These are phyloP conservation scores for Aspergillus egyptiacus DNA, from an alignment of 495 filamentous ascomycete species.

Conservation along the genomic window DNA sequence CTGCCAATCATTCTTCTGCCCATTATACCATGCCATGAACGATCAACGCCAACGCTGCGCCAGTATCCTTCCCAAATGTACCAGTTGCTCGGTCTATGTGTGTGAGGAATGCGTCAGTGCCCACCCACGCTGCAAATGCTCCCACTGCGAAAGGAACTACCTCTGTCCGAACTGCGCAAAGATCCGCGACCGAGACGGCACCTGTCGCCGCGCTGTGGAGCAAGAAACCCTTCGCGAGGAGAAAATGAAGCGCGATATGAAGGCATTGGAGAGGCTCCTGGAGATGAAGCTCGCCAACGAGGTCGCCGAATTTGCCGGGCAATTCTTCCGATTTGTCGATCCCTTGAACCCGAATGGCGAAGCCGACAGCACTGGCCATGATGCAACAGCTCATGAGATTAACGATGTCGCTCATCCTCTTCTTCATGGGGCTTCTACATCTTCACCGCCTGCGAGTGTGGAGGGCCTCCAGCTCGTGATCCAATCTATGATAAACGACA, in stretches of 20 bases:
- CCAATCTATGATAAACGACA: neutral
- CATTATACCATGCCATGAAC: constrained; percentile 41
- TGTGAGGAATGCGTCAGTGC: constrained; percentile 47
- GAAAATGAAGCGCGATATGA: constrained; percentile 43
- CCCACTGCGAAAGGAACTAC: constrained; percentile 48
- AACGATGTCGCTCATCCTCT: neutral
- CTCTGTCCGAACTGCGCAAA: constrained; percentile 49
- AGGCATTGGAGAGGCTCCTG: constrained; percentile 36
- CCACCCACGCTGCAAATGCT: constrained; percentile 48
- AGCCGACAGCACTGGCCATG: constrained; percentile 3
- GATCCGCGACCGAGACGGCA: constrained; percentile 34
- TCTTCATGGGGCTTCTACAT: neutral
- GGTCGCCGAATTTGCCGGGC: constrained; percentile 39
- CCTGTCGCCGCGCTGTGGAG: constrained; percentile 40
- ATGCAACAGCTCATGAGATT: neutral
- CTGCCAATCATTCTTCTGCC: constrained; percentile 54
- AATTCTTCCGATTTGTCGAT: constrained; percentile 37
- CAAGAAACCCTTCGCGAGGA: constrained; percentile 36
- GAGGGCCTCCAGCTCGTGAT: constrained; percentile 5
- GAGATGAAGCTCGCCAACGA: constrained; percentile 42
- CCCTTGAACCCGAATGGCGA: neutral
- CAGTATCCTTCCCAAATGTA: constrained; percentile 47
- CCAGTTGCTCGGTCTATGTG: constrained; percentile 50
- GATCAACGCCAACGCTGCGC: constrained; percentile 48
- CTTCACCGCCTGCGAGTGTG: neutral